These are phyloP conservation scores for Kappamyces sp. DNA, from an alignment of 192 early-diverging fungal species.

Conservation along the genomic window DNA sequence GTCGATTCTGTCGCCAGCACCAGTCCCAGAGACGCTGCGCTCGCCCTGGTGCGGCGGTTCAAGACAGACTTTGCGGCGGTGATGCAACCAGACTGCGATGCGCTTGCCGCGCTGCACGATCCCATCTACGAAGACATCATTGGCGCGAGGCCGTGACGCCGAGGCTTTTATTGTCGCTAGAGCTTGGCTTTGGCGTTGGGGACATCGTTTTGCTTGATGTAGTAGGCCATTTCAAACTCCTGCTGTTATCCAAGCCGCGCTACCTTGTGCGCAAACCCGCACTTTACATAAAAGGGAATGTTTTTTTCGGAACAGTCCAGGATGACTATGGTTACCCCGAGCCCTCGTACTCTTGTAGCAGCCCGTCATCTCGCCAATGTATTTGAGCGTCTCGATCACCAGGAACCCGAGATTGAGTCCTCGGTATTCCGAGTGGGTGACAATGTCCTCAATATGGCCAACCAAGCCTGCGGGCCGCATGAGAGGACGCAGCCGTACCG, in stretches of 20 bases:
- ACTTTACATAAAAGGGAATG: constrained; percentile 88
- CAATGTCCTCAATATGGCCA: constrained; percentile 87
- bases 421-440: constrained; percentile 43
- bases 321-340: constrained; percentile 43
- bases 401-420: constrained; percentile 46
- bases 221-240: constrained; percentile 46
- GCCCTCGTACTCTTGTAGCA: constrained; percentile 78
- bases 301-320: constrained; percentile 64
- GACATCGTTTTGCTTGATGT: constrained; percentile 45
- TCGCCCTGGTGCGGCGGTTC: too few relatives aligned
- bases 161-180: not conserved
- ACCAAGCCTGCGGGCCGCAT: constrained; percentile 43
- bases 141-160: too few relatives aligned
- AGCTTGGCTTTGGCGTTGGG: constrained; percentile 36
- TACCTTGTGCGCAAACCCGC: constrained; percentile 71
- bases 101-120: too few relatives aligned
- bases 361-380: constrained; percentile 64
- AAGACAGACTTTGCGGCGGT: too few relatives aligned
- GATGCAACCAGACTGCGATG: too few relatives aligned
- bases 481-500: constrained; percentile 16
- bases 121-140: too few relatives aligned
- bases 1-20: too few relatives aligned
- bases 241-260: constrained; percentile 7
- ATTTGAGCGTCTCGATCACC: constrained; percentile 81
- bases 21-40: too few relatives aligned